Evolutionary conservation across 352 stramenopile genomes (phyloP).

Genomic region (Phytophthora idaei): DNA sequence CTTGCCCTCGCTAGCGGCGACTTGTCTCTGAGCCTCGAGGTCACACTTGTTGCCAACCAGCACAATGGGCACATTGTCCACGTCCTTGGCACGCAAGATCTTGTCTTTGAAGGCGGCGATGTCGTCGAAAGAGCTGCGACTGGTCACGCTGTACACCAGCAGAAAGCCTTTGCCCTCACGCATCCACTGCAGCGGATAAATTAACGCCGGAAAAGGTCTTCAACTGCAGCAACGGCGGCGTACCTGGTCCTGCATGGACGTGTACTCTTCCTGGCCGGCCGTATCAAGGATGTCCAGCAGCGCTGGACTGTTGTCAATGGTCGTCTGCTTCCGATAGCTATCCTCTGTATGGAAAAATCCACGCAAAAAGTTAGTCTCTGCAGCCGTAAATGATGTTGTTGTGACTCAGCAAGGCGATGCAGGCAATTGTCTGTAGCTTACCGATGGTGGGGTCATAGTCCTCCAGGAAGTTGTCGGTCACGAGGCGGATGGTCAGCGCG

Average conservation of each 20-base stretch:
- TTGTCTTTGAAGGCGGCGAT: slow-evolving; percentile 91
- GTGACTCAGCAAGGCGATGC: too few relatives aligned
- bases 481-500: slow-evolving; percentile 91
- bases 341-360: slow-evolving; percentile 64
- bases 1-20: slow-evolving; percentile 67
- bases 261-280: slow-evolving; percentile 93
- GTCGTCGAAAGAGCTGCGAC: slow-evolving; percentile 90
- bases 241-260: slow-evolving; percentile 91
- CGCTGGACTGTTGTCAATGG: slow-evolving; percentile 82
- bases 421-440: slow-evolving; percentile 26
- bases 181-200: slow-evolving; percentile 76
- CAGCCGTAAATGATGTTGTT: neutral
- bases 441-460: slow-evolving; percentile 94
- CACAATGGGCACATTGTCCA: slow-evolving; percentile 87
- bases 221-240: neutral
- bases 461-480: slow-evolving; percentile 93
- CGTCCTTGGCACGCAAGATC: slow-evolving; percentile 89
- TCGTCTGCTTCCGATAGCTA: slow-evolving; percentile 92
- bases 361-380: neutral
- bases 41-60: slow-evolving; percentile 92
- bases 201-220: neutral
- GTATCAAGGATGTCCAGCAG: slow-evolving; percentile 93
- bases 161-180: slow-evolving; percentile 91
- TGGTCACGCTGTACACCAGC: slow-evolving; percentile 90
- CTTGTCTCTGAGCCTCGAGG: slow-evolving; percentile 76